Conservation (phyloP, 495 filamentous ascomycete genomes). For the Hypoxylon trugodes region DNA sequence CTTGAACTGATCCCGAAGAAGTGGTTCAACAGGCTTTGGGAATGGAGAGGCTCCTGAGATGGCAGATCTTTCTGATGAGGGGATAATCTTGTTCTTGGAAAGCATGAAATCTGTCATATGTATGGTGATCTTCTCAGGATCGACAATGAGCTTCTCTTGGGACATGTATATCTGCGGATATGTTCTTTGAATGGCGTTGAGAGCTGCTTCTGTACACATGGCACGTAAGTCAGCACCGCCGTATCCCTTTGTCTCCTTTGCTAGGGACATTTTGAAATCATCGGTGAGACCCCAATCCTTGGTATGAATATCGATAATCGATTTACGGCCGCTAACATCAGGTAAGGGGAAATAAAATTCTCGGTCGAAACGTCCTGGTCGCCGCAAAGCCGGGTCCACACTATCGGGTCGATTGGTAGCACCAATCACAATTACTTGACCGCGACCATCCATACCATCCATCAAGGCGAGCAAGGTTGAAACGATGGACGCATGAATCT, state of each 20-base stretch:
- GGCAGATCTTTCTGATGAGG: conserved; percentile 88
- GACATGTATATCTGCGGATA: conserved; percentile 97
- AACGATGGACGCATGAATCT: conserved; percentile 98
- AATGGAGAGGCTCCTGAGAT: conserved; percentile 82
- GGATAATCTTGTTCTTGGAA: conserved; percentile 92
- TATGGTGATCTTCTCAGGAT: conserved; percentile 82
- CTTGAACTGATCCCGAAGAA: conserved; percentile 76
- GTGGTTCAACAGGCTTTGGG: conserved; percentile 78
- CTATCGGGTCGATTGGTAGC: conserved; percentile 98
- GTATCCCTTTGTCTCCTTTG: conserved; percentile 91
- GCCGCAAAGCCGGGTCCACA: conserved; percentile 91
- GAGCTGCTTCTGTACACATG: conserved; percentile 94
- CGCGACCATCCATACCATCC: conserved; percentile 99
- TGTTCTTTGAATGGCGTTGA: conserved; percentile 95
- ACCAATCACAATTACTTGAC: conserved; percentile 97
- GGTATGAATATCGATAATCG: conserved; percentile 95
- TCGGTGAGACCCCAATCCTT: conserved; percentile 86
- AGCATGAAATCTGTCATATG: conserved; percentile 95
- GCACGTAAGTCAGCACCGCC: conserved; percentile 94
- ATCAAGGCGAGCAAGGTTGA: conserved; percentile 94
- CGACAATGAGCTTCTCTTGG: conserved; percentile 86
- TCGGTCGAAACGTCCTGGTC: conserved; percentile 93
- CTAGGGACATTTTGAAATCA: conserved; percentile 82
- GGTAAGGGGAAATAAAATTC: conserved; percentile 98
- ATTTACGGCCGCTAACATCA: conserved; percentile 75